Base-by-base conservation (phyloP, 768 basidiomycete genomes). In the Chlorophyllum brunneum region DNA sequence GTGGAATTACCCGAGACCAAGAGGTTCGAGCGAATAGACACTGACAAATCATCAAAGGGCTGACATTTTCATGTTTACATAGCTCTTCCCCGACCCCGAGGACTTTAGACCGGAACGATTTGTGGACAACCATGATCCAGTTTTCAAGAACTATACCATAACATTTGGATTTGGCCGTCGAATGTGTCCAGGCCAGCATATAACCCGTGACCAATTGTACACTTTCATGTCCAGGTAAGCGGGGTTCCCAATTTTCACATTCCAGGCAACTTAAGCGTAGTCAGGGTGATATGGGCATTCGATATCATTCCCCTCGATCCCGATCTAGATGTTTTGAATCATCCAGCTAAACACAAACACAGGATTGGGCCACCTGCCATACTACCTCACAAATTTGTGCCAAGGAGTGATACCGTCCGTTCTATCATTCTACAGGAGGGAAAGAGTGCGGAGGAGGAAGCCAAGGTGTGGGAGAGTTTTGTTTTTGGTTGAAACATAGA, bases 91-190 rank as follows among this genome's bases (percentile, higher is more conserved):
- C 5, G 48, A 48, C 5, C 57, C 64, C 0, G 56, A 65, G 15
- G 48, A 53, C 22, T 65, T 62, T 37, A 48, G 29, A 11, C 64
- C 64, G 8, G 64, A 65, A 48, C 43, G 64, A 22, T 65, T 59
- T 54, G 44, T 63, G 5, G 49, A 58, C 22, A 26, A 47, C 3
- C 20, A 42, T 16, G 57, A 57, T 22, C 57, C 60, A n/a, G 52
- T 60, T 10, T 46, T 67, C 30, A 54, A 60, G 49, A 57, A 56
- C n/a, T 52, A 54, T 1, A 56, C 51, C 22, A 59, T 64, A 29
- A 57, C 56, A 29, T 64, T 66, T 52, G 65, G 63, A 10, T 66
- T 66, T 23, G 65, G 65, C 20, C 58, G 63, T 3, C 59, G 65
- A 4, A 62, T 64, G 15, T 66, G 63, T 40, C 63, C 65, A 0